These are phyloP conservation scores for Ogataea pignaliae DNA, from an alignment of 805 yeast species.

Conservation along the genomic window DNA sequence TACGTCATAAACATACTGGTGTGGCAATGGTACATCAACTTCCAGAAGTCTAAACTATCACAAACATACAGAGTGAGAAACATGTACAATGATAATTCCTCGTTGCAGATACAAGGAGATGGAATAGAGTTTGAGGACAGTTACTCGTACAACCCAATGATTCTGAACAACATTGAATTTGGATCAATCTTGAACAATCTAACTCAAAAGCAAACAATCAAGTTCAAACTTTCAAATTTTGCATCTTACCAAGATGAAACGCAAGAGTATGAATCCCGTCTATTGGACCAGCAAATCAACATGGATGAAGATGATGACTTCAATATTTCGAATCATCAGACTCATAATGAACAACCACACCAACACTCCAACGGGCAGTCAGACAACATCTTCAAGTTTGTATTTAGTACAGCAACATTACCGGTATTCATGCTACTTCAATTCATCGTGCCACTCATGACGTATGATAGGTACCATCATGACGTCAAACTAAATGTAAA, in stretches of 20 bases:
- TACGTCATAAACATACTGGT: conserved; percentile 53
- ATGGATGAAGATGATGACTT: conserved; percentile 11
- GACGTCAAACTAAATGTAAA: conserved; percentile 17
- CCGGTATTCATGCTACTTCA: conserved; percentile 19
- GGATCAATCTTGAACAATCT: conserved; percentile 23
- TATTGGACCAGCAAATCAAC: conserved; percentile 6
- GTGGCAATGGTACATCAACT: conserved; percentile 36
- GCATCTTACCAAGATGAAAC: conserved; percentile 12
- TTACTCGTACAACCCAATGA: conserved; percentile 27
- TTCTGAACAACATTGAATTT: conserved; percentile 25
- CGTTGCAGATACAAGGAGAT: conserved; percentile 17
- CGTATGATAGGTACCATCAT: conserved; percentile 16
- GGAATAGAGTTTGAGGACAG: conserved; percentile 26
- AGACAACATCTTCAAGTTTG: conserved; percentile 2
- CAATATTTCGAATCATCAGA: conserved; percentile 1
- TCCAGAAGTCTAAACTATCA: conserved; percentile 10
- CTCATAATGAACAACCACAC: not conserved
- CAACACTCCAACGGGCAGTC: not conserved
- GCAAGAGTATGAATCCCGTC: conserved; percentile 20
- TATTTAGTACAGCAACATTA: conserved; percentile 8
- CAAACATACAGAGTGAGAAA: conserved; percentile 24
- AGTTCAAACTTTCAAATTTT: conserved; percentile 9
- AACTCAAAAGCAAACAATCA: conserved; percentile 18
- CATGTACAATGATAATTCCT: conserved; percentile 24
- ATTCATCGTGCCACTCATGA: conserved; percentile 23